Base-by-base conservation (phyloP, 805 yeast species). In the Phaffomyces opuntiae region DNA sequence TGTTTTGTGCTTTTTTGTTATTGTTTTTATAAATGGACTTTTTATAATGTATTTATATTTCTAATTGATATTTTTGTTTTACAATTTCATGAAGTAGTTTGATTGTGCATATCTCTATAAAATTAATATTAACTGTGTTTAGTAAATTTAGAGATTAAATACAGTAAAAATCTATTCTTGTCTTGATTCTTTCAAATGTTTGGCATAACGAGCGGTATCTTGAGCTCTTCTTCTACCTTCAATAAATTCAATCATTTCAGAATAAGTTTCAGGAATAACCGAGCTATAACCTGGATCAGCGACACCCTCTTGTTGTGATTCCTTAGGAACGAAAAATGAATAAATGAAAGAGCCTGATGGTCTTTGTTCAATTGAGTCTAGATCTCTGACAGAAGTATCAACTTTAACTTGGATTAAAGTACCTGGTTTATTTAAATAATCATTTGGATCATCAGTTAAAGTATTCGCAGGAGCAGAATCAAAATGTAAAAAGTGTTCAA, bases 171-270 rank as follows among this genome's bases (percentile, higher is more conserved):
- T n/a, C 24, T 36, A 36, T 19, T 34, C 36, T 19, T 29, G 36
- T 19, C 31, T 42, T 14, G 38, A 11, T n/a, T 42, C 46, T 44
- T 32, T 40, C 46, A 74, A 52, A 51, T 72, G 77, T 44, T 64
- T 66, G 14, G 73, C 87, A 61, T 78, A 84, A 41, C 72, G 69
- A 27, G 93, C 90, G 19, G 95, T 87, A 42, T 83, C 95, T 46
- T 73, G 73, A 5, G 96, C 95, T 65, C 95, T 80, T 70, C 97
- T 83, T 67, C 95, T 80, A 26, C 95, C 97, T 58, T 85, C 90
- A 16, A 90, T 75, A 60, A 84, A 90, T 54, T 80, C 84, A 81
- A 90, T 88, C 95, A 89, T 90, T 64, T 90, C 97, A 26, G 81
- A 76, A 60, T 90, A 90, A 1, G 95, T 79, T 61, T 85, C 85